Evolutionary conservation across 192 early-diverging fungal species (phyloP).

Genomic region (Entomortierella chlamydospora): DNA sequence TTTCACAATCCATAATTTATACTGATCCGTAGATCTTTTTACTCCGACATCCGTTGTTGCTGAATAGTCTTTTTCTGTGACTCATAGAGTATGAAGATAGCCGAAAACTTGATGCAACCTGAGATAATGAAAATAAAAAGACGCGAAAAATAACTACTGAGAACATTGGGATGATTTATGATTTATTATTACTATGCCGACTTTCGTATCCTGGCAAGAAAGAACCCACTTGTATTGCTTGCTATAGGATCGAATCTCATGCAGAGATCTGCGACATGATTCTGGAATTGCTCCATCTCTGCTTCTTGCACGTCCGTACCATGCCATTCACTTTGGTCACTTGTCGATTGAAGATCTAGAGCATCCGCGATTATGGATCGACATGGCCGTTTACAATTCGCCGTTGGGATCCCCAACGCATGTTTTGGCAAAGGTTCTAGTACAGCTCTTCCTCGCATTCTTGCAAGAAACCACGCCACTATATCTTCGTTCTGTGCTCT

Average conservation of each 20-base stretch:
- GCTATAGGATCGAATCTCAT: slow-evolving; percentile 76
- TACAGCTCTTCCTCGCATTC: slow-evolving; percentile 50
- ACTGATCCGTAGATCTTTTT: neutral
- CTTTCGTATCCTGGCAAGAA: slow-evolving; percentile 84
- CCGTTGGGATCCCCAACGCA: slow-evolving; percentile 35
- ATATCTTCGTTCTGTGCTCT: slow-evolving; percentile 89
- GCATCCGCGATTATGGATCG: slow-evolving; percentile 20
- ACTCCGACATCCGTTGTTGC: neutral
- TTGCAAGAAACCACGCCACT: slow-evolving; percentile 80
- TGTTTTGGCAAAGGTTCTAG: slow-evolving; percentile 69
- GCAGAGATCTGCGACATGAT: slow-evolving; percentile 48
- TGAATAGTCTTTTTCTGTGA: neutral
- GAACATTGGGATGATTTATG: no score
- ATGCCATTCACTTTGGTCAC: slow-evolving; percentile 7
- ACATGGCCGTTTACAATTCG: slow-evolving; percentile 28
- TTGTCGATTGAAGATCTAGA: slow-evolving; percentile 13
- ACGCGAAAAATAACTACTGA: no score
- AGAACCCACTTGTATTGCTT: slow-evolving; percentile 81
- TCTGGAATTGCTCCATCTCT: slow-evolving; percentile 34
- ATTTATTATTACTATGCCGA: neutral
- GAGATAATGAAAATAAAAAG: neutral
- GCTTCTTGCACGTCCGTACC: slow-evolving; percentile 20
- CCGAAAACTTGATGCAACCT: neutral
- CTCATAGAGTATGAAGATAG: slow-evolving; percentile 20
- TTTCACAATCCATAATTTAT: slow-evolving; percentile 22